Percentiles rank a stretch among this genome's conserved stretches.
phyloP scores from a whole-genome alignment of 257 asterid species.

The Craterostigma plantagineum region DNA sequence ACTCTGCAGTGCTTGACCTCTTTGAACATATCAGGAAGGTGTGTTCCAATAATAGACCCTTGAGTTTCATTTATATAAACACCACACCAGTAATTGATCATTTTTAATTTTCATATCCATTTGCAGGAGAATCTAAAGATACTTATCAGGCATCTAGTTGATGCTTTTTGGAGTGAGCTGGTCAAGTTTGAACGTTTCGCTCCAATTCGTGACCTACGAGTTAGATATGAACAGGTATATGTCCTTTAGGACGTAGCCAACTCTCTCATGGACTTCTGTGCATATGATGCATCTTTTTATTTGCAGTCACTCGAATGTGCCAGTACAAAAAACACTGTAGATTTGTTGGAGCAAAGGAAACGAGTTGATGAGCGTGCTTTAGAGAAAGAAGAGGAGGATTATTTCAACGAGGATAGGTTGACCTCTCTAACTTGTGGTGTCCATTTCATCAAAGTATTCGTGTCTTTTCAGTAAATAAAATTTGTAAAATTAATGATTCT shows the following conservation, averaged over 20 bases:
- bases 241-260: constrained; percentile 3
- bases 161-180: constrained; percentile 78
- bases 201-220: constrained; percentile 54
- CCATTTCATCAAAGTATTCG: neutral
- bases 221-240: constrained; percentile 86
- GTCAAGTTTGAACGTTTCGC: constrained; percentile 48
- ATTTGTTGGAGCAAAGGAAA: constrained; percentile 51
- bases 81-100: constrained; percentile 8
- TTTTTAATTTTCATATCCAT: constrained; percentile 1
- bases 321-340: constrained; percentile 29
- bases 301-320: constrained; percentile 55
- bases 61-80: constrained; percentile 5
- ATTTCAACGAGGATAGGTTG: constrained; percentile 94
- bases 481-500: neutral
- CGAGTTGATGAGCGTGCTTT: constrained; percentile 81
- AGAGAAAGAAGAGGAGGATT: constrained; percentile 93
- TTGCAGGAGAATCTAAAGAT: constrained; percentile 79
- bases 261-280: constrained; percentile 2
- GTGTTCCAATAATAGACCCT: constrained; percentile 8
- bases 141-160: constrained; percentile 59
- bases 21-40: constrained; percentile 83
- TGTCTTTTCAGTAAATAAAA: neutral
- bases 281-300: constrained; percentile 10
- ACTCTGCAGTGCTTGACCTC: constrained; percentile 87
- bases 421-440: constrained; percentile 7